Conservation (phyloP, 83 land plant genomes). For the Larix sibirica region DNA sequence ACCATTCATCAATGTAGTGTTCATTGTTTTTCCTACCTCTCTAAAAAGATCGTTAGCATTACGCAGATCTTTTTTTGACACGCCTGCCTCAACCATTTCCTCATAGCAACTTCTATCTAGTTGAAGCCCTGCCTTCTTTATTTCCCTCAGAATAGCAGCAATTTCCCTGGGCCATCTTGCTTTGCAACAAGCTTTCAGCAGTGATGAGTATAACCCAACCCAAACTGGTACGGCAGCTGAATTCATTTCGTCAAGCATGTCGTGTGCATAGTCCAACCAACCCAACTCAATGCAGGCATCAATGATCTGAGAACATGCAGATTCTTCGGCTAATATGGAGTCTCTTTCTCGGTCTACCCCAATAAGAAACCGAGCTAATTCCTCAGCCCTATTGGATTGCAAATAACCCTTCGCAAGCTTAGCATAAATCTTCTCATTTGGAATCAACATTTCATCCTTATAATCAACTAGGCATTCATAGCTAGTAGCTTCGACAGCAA, state of each 20-base stretch:
- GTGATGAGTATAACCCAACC: constrained; percentile 25
- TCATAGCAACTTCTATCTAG: background rate
- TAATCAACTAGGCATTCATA: constrained; percentile 23
- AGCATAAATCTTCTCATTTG: constrained; percentile 35
- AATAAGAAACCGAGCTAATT: constrained; percentile 45
- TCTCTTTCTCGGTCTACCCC: constrained; percentile 23
- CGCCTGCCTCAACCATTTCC: constrained; percentile 2
- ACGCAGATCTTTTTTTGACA: background rate
- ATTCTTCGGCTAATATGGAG: constrained; percentile 4
- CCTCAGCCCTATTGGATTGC: constrained; percentile 18
- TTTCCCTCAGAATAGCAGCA: constrained; percentile 29
- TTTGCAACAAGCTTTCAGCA: constrained; percentile 43
- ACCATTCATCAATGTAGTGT: background rate
- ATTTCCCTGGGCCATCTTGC: constrained; percentile 33
- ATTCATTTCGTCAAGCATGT: constrained; percentile 56
- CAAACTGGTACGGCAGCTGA: constrained; percentile 18
- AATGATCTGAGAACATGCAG: constrained; percentile 33
- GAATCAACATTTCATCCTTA: constrained; percentile 32
- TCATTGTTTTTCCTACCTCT: background rate
- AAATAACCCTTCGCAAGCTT: constrained; percentile 34
- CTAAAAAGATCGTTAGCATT: background rate
- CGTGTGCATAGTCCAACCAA: constrained; percentile 66
- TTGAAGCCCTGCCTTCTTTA: constrained; percentile 31
- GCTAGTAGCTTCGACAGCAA: constrained; percentile 20
- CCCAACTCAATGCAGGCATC: constrained; percentile 52